Evolutionary conservation across 2,329 filamentous ascomycete species (phyloP), one percentile per base, ranked within the genome.

Genomic region (Claviceps paspali): DNA sequence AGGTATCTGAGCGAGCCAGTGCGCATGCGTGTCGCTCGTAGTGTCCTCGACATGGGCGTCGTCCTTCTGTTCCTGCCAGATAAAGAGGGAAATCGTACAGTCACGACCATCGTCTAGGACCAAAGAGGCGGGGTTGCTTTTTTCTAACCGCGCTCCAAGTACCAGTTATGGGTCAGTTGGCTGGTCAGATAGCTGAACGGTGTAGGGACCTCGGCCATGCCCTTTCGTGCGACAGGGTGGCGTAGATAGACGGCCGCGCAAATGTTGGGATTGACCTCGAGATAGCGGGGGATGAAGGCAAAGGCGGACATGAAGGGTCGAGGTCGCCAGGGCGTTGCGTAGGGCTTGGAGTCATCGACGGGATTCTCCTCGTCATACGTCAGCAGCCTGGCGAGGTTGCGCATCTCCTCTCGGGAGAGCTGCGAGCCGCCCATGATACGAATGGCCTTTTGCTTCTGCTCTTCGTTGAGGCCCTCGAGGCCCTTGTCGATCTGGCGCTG

Each of bases 191-290:
- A 64, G 35, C 65, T 60, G 59, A 86, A 95, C 14, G 88, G 88
- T 18, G 83, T 85, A 2, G 88, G 88, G 42, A 88, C 80, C 59
- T 88, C 91, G 4, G 82, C 78, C 46, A 74, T 52, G 9, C 87
- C 86, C 3, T 79, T 79, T 42, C 87, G 71, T 19, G 85, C 91
- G 30, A 96, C 88, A 0, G 91, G 91, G 64, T 98, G 88, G 40
- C 91, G 73, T 43, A 98, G 64, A 58, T 98, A 98, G 29, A 98
- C 86, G 9, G 91, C 91, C 1, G 87, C 80, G 61, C 91, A 98
- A 50, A 96, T 82, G 53, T 87, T 92, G 59, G 93, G 91, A 67
- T 96, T 95, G 49, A 98, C 91, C 63, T 98, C 92, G 42, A 98
- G 73, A 59, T 96, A 98, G 38, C 82, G 69, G 9, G 91, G 91